Evolutionary conservation across 768 basidiomycete genomes (phyloP).

Genomic region (Auriculariales sp.): DNA sequence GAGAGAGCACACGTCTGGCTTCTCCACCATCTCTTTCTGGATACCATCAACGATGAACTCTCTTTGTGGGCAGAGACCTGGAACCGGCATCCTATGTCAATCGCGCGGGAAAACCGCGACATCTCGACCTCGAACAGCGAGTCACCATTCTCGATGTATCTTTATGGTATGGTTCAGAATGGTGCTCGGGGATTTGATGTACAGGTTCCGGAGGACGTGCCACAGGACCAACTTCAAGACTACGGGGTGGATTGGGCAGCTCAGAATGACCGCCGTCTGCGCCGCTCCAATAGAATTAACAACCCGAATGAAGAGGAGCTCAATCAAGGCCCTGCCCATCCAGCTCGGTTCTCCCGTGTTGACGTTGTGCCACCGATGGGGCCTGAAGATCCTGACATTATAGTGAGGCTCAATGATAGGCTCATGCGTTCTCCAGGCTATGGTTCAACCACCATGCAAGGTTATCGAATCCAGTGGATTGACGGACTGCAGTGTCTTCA

Average conservation of each 20-base stretch:
- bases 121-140: conserved; percentile 5
- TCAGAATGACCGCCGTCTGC: conserved; percentile 4
- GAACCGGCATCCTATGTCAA: conserved; percentile 21
- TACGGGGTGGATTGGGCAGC: conserved; percentile 14
- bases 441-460: too few species aligned
- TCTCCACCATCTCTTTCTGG: conserved; percentile 23
- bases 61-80: conserved; percentile 18
- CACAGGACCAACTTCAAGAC: not conserved
- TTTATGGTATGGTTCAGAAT: conserved; percentile 18
- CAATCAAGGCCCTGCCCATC: too few species aligned
- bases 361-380: too few species aligned
- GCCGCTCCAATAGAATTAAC: too few species aligned
- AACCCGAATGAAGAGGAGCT: too few species aligned
- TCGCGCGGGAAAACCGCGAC: conserved; percentile 10
- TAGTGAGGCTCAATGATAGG: too few species aligned
- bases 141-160: conserved; percentile 13
- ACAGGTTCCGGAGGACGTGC: conserved; percentile 1
- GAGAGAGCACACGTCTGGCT: conserved; percentile 23
- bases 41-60: conserved; percentile 17
- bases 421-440: too few species aligned
- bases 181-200: conserved; percentile 15
- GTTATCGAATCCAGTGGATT: too few species aligned
- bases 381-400: too few species aligned
- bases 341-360: too few species aligned
- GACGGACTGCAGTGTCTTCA: too few species aligned